Evolutionary conservation across 495 filamentous ascomycete species (phyloP).

Genomic region (Penicillium chermesinum): DNA sequence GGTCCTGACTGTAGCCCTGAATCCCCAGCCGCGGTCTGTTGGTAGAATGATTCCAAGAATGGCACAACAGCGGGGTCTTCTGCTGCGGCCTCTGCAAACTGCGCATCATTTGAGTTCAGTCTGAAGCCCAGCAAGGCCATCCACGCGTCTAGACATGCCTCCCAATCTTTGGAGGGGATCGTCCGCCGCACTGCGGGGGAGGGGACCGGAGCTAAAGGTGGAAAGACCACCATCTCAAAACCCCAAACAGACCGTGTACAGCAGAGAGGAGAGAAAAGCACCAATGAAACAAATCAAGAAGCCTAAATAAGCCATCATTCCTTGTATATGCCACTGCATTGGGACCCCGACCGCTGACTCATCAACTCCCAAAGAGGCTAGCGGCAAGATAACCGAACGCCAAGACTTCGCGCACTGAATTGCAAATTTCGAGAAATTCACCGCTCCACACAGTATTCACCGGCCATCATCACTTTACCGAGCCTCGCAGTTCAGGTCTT

Average conservation of each 20-base stretch:
- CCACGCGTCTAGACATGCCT: conserved; percentile 74
- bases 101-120: conserved; percentile 50
- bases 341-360: conserved; percentile 12
- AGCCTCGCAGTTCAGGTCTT: conserved; percentile 60
- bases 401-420: conserved; percentile 40
- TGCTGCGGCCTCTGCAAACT: conserved; percentile 44
- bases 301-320: conserved; percentile 5
- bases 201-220: conserved; percentile 71
- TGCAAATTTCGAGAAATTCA: conserved; percentile 17
- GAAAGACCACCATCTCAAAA: conserved; percentile 45
- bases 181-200: conserved; percentile 58
- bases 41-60: conserved; percentile 61
- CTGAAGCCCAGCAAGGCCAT: conserved; percentile 57
- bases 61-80: conserved; percentile 50
- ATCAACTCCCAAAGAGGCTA: conserved; percentile 23
- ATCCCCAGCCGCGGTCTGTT: conserved; percentile 42
- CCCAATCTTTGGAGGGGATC: conserved; percentile 68
- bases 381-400: conserved; percentile 38
- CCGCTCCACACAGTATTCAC: conserved; percentile 29
- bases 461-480: conserved; percentile 79
- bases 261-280: background rate
- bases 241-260: background rate
- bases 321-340: conserved; percentile 13
- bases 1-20: conserved; percentile 37
- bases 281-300: background rate